These are phyloP conservation scores for Argentina anserina DNA, from an alignment of 306 rosid genomes.

Conservation along the genomic window DNA sequence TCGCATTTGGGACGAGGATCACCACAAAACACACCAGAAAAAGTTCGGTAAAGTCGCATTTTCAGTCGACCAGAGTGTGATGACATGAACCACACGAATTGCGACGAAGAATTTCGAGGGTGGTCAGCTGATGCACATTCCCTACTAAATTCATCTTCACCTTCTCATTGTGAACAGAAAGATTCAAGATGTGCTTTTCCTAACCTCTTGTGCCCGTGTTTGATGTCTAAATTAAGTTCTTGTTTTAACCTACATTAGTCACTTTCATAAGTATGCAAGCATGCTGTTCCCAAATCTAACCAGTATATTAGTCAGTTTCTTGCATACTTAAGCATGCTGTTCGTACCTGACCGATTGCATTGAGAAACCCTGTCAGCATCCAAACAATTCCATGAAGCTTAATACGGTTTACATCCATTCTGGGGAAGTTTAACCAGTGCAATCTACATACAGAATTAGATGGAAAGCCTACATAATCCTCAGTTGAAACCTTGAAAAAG, in stretches of 20 bases:
- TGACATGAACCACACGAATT: constrained; percentile 16
- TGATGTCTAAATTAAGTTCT: constrained; percentile 25
- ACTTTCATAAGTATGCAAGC: too few species aligned
- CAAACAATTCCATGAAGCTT: background rate
- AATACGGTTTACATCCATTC: background rate
- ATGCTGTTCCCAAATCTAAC: background rate
- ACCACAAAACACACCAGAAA: constrained; percentile 6
- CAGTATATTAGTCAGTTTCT: background rate
- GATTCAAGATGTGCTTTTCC: constrained; percentile 33
- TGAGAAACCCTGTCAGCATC: background rate
- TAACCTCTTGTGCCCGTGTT: constrained; percentile 42
- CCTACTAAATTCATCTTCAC: constrained; percentile 1
- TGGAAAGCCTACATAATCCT: background rate
- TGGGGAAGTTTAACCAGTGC: background rate
- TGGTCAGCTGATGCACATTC: constrained; percentile 16
- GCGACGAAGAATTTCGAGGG: constrained; percentile 3
- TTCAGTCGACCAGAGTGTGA: background rate
- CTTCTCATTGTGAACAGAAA: constrained; percentile 26
- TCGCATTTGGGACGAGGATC: constrained; percentile 58
- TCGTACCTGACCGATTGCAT: background rate
- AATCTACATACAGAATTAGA: background rate
- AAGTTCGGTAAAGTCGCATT: constrained; percentile 12
- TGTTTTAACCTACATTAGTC: too few species aligned
- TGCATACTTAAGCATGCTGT: background rate
- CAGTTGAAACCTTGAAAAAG: background rate